Base-by-base conservation (phyloP, 768 basidiomycete species). In the Suillus clintonianus region DNA sequence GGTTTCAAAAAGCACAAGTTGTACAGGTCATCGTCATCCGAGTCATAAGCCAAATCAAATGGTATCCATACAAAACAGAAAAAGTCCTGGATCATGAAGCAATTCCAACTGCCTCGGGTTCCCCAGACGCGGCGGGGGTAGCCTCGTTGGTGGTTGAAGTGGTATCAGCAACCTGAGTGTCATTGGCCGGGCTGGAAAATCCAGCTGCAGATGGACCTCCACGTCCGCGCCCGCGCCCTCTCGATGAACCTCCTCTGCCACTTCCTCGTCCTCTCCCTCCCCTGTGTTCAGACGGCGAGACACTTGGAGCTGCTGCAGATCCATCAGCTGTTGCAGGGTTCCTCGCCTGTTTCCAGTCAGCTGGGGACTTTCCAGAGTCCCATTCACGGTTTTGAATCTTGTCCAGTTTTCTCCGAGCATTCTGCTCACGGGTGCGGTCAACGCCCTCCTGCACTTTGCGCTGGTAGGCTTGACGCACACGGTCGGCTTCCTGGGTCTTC, bases 341-440 rank as follows among this genome's bases (percentile, higher is more conserved):
- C 45, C 53, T 70, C 54, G 60, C 47, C 45, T 64, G 67, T 37
- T 66, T 72, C 64, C 67, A 63, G 14, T 71, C 65, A 13, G 54
- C 62, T 1, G 61, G 36, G 8, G 80, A 74, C 69, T 94, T 94
- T 22, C 86, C 90, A 34, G 90, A 88, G 73, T 94, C 92, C 92
- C 92, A 94, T 78, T 94, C 92, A 17, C 92, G 85, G 66, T 78
- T 86, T 69, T 86, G 86, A 27, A 86, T 82, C 78, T 89, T 92
- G n/a, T 90, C 90, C 83, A 93, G 80, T 79, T 94, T 94, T 41
- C 89, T 81, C 68, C 85, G 86, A 60, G 91, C 91, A 67, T 90
- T 92, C 78, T 90, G 86, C 70, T 91, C 90, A 34, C 92, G 86
- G 39, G 89, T 83, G 34, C 83, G 84, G 72, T 94, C 81, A 63